These are phyloP conservation scores for Gaeumannomyces sp. DNA, from an alignment of 2,329 filamentous ascomycete genomes.

Conservation along the genomic window DNA sequence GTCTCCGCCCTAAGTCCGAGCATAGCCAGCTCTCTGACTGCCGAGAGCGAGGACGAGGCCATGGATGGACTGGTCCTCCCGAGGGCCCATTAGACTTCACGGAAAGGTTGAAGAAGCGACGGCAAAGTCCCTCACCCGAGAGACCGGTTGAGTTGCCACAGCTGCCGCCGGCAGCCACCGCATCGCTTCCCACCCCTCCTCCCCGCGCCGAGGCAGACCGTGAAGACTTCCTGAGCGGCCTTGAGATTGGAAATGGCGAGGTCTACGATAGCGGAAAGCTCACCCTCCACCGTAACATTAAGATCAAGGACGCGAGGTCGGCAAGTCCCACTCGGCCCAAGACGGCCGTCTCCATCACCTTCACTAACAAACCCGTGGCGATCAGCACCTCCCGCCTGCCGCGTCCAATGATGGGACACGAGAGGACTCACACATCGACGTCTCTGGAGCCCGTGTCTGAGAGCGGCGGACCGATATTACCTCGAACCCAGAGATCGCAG, in stretches of 20 bases:
- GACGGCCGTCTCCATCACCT: slow-evolving; percentile 80
- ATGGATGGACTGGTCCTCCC: slow-evolving; percentile 81
- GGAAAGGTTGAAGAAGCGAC: slow-evolving; percentile 67
- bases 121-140: slow-evolving; percentile 53
- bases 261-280: slow-evolving; percentile 75
- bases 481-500: slow-evolving; percentile 53
- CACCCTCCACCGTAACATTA: slow-evolving; percentile 85
- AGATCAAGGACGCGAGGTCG: slow-evolving; percentile 67
- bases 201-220: slow-evolving; percentile 37
- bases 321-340: slow-evolving; percentile 65
- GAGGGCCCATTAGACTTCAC: slow-evolving; percentile 77
- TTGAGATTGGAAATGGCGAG: slow-evolving; percentile 81
- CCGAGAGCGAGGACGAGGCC: slow-evolving; percentile 89
- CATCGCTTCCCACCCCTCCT: slow-evolving; percentile 12
- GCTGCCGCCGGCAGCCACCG: slow-evolving; percentile 13
- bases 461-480: slow-evolving; percentile 64
- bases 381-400: slow-evolving; percentile 62
- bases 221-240: slow-evolving; percentile 78
- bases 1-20: slow-evolving; percentile 88
- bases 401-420: slow-evolving; percentile 61
- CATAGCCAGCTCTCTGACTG: slow-evolving; percentile 81
- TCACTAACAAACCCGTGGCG: slow-evolving; percentile 68
- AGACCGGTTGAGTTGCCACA: slow-evolving; percentile 26
- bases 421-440: slow-evolving; percentile 60
- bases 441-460: slow-evolving; percentile 91